A percentile compares a stretch with the other conserved stretches of the same genome.
These are phyloP conservation scores for Nymphaea colorata DNA, from an alignment of 164 flowering plant genomes.

Conservation along the genomic window DNA sequence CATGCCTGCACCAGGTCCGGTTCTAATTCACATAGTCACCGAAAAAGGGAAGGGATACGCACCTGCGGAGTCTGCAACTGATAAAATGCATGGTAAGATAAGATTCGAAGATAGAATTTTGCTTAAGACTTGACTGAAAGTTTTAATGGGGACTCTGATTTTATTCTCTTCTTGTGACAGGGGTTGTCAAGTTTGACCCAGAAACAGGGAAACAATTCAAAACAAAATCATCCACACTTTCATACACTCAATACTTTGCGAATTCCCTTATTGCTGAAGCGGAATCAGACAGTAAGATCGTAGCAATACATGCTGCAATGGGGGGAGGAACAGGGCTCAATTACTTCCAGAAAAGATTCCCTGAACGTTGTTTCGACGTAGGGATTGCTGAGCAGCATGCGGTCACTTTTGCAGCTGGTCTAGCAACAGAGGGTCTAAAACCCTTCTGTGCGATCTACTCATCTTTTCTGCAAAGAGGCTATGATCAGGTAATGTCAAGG, in stretches of 20 bases:
- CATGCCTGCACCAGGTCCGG: slow-evolving; percentile 83
- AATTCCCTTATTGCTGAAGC: slow-evolving; percentile 80
- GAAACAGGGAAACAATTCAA: slow-evolving; percentile 72
- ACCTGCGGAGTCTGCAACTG: slow-evolving; percentile 85
- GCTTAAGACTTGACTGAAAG: neutral
- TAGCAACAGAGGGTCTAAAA: slow-evolving; percentile 88
- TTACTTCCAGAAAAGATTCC: slow-evolving; percentile 70
- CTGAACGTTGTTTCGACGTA: slow-evolving; percentile 85
- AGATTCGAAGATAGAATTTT: neutral
- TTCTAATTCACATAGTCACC: slow-evolving; percentile 74
- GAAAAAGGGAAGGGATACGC: slow-evolving; percentile 95
- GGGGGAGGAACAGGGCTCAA: slow-evolving; percentile 98
- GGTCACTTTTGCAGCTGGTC: slow-evolving; percentile 92
- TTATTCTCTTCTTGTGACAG: slow-evolving; percentile 20
- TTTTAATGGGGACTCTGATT: neutral
- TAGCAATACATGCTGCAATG: slow-evolving; percentile 96
- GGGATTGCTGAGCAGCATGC: slow-evolving; percentile 99
- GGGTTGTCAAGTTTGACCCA: slow-evolving; percentile 79
- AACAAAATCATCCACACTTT: slow-evolving; percentile 47
- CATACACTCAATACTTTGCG: slow-evolving; percentile 83
- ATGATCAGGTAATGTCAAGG: slow-evolving; percentile 54
- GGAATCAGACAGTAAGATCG: slow-evolving; percentile 56
- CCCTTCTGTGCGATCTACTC: slow-evolving; percentile 97
- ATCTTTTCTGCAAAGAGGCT: slow-evolving; percentile 81
- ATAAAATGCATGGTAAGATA: slow-evolving; percentile 81